Percentiles rank a stretch among this genome's conserved stretches.
These are phyloP conservation scores for Fusarium sp. DNA, from an alignment of 2,329 filamentous ascomycete genomes.

Conservation along the genomic window DNA sequence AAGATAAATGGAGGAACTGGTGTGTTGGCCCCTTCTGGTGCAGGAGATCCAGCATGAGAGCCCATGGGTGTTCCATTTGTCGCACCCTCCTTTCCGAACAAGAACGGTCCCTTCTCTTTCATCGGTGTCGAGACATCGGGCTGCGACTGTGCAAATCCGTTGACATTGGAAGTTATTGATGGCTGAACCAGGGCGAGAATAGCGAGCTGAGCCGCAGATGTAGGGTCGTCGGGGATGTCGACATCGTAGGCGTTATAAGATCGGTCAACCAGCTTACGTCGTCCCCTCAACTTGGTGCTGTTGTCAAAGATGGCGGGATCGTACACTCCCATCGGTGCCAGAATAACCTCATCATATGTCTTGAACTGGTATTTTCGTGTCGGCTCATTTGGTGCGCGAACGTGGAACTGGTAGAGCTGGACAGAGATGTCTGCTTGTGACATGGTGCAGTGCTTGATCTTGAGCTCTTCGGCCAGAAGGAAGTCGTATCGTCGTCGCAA, in stretches of 20 bases:
- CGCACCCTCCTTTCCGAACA: slow-evolving; percentile 74
- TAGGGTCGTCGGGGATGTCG: slow-evolving; percentile 86
- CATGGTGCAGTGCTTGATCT: slow-evolving; percentile 92
- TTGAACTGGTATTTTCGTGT: slow-evolving; percentile 96
- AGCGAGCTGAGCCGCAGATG: slow-evolving; percentile 83
- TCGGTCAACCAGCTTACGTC: slow-evolving; percentile 84
- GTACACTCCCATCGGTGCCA: slow-evolving; percentile 96
- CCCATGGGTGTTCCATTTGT: slow-evolving; percentile 83
- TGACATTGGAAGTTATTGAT: slow-evolving; percentile 62
- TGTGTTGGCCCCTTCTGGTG: slow-evolving; percentile 79
- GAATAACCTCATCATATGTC: slow-evolving; percentile 93
- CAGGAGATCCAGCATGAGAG: slow-evolving; percentile 89
- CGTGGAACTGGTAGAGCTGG: slow-evolving; percentile 88
- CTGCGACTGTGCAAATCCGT: slow-evolving; percentile 58
- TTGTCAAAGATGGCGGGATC: slow-evolving; percentile 90
- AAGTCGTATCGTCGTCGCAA: slow-evolving; percentile 91
- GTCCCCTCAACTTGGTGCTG: slow-evolving; percentile 79
- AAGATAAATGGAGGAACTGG: slow-evolving; percentile 72
- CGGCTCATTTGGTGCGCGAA: slow-evolving; percentile 87
- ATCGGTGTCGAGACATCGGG: slow-evolving; percentile 68
- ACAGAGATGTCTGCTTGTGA: slow-evolving; percentile 90
- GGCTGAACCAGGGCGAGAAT: slow-evolving; percentile 71
- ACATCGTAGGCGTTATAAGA: slow-evolving; percentile 96
- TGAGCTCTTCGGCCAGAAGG: slow-evolving; percentile 92
- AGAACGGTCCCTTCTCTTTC: slow-evolving; percentile 75